A percentile compares a stretch with the other conserved stretches of the same genome.
Evolutionary conservation across 139 green algal species (phyloP).

Genomic region (Chlamydomonas urium): DNA sequence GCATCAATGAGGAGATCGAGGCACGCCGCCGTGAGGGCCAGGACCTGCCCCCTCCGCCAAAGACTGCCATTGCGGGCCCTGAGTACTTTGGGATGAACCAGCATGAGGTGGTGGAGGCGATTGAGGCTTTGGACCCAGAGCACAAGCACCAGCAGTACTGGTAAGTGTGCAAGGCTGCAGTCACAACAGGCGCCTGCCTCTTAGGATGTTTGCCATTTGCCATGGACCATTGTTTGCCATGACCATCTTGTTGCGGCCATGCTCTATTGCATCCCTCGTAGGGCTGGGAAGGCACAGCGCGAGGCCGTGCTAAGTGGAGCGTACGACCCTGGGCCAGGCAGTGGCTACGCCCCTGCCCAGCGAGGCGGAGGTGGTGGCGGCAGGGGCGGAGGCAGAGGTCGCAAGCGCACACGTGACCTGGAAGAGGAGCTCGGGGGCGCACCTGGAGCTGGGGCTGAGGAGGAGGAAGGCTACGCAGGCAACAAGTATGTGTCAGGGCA

Average conservation of each 20-base stretch:
- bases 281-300: constrained; percentile 51
- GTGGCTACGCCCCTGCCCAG: too few species aligned
- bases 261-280: background rate
- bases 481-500: constrained; percentile 34
- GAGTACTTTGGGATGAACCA: constrained; percentile 94
- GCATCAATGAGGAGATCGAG: constrained; percentile 85
- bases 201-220: too few species aligned
- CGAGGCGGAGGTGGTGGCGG: background rate
- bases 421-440: background rate
- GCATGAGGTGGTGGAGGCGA: constrained; percentile 59
- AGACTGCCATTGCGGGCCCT: constrained; percentile 89
- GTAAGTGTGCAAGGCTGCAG: too few species aligned
- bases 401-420: constrained; percentile 2
- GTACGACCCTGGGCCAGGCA: constrained; percentile 12
- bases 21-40: constrained; percentile 63
- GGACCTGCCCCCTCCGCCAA: constrained; percentile 78
- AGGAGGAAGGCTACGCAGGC: constrained; percentile 47
- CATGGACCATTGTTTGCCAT: too few species aligned
- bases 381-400: constrained; percentile 11
- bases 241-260: too few species aligned
- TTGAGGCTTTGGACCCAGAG: constrained; percentile 79
- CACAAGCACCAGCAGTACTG: constrained; percentile 73
- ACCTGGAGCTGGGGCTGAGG: constrained; percentile 22
- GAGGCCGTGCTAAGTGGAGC: constrained; percentile 34
- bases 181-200: too few species aligned